Conservation (phyloP, 176 grass and related monocot genomes). For the Musa beccarii region DNA sequence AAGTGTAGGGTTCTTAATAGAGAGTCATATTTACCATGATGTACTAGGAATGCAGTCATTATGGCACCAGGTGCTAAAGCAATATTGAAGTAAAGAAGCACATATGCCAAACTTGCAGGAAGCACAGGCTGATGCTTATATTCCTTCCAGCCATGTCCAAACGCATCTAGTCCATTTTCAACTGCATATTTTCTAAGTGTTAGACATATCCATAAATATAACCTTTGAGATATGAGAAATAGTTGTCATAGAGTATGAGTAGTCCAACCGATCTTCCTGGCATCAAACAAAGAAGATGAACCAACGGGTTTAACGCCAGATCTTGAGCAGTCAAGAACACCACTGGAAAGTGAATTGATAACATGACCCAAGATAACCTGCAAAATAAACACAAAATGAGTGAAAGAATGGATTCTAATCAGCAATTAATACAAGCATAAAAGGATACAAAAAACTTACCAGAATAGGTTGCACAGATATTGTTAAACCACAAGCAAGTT, state of each 20-base stretch:
- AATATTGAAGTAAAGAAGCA: constrained; percentile 87
- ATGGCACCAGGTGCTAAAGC: constrained; percentile 91
- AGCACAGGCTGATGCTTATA: constrained; percentile 89
- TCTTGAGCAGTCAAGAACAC: constrained; percentile 66
- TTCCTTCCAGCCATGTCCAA: constrained; percentile 86
- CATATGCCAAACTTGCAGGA: constrained; percentile 84
- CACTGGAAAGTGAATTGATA: constrained; percentile 75
- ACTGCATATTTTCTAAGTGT: constrained; percentile 40
- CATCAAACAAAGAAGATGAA: constrained; percentile 44
- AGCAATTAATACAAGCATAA: constrained; percentile 17
- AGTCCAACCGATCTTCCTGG: constrained; percentile 58
- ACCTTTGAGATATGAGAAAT: constrained; percentile 15
- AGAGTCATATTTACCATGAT: constrained; percentile 49
- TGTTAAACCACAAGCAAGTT: constrained; percentile 69
- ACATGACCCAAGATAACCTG: constrained; percentile 83
- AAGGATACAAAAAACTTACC: constrained; percentile 33
- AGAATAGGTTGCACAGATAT: constrained; percentile 74
- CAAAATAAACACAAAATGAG: constrained; percentile 23
- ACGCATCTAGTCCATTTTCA: constrained; percentile 62
- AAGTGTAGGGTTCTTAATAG: not conserved
- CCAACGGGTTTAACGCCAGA: constrained; percentile 46
- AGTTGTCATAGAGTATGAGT: constrained; percentile 5
- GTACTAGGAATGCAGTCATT: constrained; percentile 89
- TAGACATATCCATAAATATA: constrained; percentile 23
- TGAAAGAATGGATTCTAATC: constrained; percentile 5